Base-by-base conservation (phyloP, 1,284 basidiomycete species). In the Stygiomarasmius scandens region DNA sequence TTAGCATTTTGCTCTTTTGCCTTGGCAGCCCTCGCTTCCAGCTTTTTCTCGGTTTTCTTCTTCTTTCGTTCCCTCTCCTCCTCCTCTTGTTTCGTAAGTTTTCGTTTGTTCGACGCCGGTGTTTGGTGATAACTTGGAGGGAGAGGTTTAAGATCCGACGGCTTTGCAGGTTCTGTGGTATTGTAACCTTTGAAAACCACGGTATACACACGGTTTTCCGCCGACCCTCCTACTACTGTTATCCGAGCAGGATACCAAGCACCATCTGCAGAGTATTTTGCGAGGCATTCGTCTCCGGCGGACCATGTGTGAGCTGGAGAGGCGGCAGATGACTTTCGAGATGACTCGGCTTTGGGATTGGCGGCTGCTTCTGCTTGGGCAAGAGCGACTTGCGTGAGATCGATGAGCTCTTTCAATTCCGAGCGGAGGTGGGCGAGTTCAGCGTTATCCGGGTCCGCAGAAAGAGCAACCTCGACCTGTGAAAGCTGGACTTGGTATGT, bases 111-210 rank as follows among this genome's bases (percentile, higher is more conserved):
- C 19, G 79, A 71, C 53, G 78, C 68, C 0, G 78, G 70, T 43
- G 69, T 56, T 54, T 71, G 66, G 58, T 71, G 69, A 70, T 87
- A 74, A 67, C 81, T 84, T 19, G 82, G 60, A 1, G 92, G 88
- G 20, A 90, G 78, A 3, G 84, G 67, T 68, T 93, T 92, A 58
- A 97, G 74, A 61, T 92, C 88, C 3, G 82, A 74, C 20, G 84
- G 79, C 59, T 90, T 87, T 32, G 97, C 84, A 54, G 93, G 86
- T 71, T 98, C 95, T n/a, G 95, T 96, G 38, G 90, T 90, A 64
- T 95, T 92, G 79, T 98, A 98, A 2, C 92, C 93, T 70, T 93
- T 93, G 82, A 97, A 99, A 41, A 96, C 85, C 68, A 99, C 90
- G 66, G 91, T 95, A 79, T 93, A 98, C 63, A 93, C 86, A 10